phyloP scores from a whole-genome alignment of 2,329 filamentous ascomycete genomes.

The Fusarium poae region DNA sequence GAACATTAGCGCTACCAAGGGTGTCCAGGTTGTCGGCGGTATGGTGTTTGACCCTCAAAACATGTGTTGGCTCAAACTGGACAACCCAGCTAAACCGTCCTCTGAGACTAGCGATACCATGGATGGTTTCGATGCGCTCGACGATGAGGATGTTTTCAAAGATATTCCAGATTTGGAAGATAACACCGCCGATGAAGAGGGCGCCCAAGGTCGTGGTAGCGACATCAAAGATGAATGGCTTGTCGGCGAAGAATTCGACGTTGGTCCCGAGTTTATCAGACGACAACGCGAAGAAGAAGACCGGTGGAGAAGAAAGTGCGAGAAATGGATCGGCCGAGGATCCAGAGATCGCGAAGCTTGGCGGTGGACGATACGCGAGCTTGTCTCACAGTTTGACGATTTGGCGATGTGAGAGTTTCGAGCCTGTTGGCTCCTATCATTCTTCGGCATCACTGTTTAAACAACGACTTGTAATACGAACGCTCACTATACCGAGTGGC shows the following conservation, averaged over 20 bases:
- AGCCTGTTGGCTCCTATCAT: constrained; percentile 29
- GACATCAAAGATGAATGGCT: constrained; percentile 82
- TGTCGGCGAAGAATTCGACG: constrained; percentile 96
- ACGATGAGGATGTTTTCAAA: constrained; percentile 94
- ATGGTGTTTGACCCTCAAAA: constrained; percentile 98
- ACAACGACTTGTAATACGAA: constrained; percentile 46
- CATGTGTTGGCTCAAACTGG: constrained; percentile 96
- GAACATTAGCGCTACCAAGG: constrained; percentile 85
- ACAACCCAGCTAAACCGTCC: constrained; percentile 61
- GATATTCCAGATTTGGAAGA: constrained; percentile 95
- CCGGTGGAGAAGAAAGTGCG: constrained; percentile 88
- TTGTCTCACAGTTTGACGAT: constrained; percentile 62
- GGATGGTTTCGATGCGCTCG: constrained; percentile 76
- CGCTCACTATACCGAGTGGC: constrained; percentile 34
- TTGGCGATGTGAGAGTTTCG: constrained; percentile 50
- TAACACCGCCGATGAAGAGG: constrained; percentile 63
- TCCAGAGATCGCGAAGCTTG: constrained; percentile 71
- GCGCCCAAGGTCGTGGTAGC: constrained; percentile 65
- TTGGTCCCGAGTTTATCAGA: constrained; percentile 92
- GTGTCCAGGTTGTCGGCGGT: constrained; percentile 93
- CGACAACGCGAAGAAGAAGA: constrained; percentile 93
- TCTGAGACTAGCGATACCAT: constrained; percentile 68
- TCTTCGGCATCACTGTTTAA: constrained; percentile 39
- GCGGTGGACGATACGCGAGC: constrained; percentile 81
- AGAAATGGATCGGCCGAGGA: constrained; percentile 80